Conservation (phyloP, 371 early-diverging fungal species). For the Circinella umbellata region DNA sequence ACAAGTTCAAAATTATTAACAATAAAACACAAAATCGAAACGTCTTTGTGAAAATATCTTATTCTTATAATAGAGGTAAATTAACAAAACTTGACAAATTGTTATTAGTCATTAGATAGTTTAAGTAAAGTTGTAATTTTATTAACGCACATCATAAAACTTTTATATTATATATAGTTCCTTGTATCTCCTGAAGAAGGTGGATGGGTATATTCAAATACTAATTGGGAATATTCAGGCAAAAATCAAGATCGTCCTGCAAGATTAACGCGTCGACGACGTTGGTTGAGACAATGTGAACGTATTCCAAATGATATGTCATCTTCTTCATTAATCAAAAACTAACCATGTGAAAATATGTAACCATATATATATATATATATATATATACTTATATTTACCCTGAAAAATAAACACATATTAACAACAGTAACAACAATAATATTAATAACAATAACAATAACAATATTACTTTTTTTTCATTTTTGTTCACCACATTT, state of each 20-base stretch:
- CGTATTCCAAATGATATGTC: conserved; percentile 11
- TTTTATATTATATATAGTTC: neutral
- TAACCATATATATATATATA: too few species aligned
- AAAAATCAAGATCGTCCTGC: conserved; percentile 16
- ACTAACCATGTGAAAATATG: neutral
- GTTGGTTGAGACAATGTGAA: conserved; percentile 30
- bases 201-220: conserved; percentile 42
- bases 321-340: conserved; percentile 4
- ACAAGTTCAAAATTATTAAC: too few species aligned
- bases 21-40: too few species aligned
- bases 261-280: conserved; percentile 27
- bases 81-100: too few species aligned
- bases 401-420: too few species aligned
- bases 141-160: neutral
- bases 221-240: conserved; percentile 31
- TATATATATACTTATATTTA: too few species aligned
- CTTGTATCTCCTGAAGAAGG: conserved; percentile 36
- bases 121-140: too few species aligned
- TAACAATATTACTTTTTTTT: too few species aligned
- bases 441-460: too few species aligned
- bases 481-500: too few species aligned
- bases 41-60: neutral
- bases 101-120: too few species aligned
- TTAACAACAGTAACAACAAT: too few species aligned
- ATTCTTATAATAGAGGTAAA: neutral